These are phyloP conservation scores for Xerocomellus chrysenteron DNA, from an alignment of 768 basidiomycete genomes.

Conservation along the genomic window DNA sequence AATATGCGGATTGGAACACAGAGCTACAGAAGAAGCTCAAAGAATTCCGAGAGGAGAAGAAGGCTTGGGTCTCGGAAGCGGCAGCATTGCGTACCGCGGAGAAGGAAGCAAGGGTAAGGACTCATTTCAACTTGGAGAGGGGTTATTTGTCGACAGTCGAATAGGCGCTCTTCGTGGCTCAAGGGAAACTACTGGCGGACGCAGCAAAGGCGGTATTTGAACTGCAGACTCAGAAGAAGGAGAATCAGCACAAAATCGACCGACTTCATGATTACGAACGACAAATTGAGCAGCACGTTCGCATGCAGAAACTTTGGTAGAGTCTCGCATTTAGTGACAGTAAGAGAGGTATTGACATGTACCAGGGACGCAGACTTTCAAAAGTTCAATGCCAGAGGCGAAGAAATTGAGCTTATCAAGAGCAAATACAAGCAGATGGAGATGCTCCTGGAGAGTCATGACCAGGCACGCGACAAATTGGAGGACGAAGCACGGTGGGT, in stretches of 20 bases:
- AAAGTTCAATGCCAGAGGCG: conserved; percentile 63
- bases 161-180: conserved; percentile 67
- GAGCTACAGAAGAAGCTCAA: conserved; percentile 77
- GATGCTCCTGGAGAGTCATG: conserved; percentile 57
- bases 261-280: conserved; percentile 80
- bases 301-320: conserved; percentile 77
- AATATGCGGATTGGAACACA: conserved; percentile 81
- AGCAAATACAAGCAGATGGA: conserved; percentile 66
- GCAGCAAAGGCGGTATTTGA: conserved; percentile 68
- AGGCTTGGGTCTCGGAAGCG: conserved; percentile 70
- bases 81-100: conserved; percentile 65
- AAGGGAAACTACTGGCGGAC: conserved; percentile 66
- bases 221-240: conserved; percentile 72
- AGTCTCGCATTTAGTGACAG: conserved; percentile 18
- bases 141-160: background rate
- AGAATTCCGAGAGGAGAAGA: conserved; percentile 77
- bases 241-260: conserved; percentile 78
- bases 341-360: conserved; percentile 10
- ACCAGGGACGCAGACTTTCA: conserved; percentile 73
- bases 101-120: conserved; percentile 62
- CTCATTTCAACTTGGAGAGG: background rate
- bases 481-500: conserved; percentile 61
- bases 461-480: conserved; percentile 50
- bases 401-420: conserved; percentile 55
- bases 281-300: conserved; percentile 80